Evolutionary conservation across 306 rosid species (phyloP).

Genomic region (Cicer arietinum): DNA sequence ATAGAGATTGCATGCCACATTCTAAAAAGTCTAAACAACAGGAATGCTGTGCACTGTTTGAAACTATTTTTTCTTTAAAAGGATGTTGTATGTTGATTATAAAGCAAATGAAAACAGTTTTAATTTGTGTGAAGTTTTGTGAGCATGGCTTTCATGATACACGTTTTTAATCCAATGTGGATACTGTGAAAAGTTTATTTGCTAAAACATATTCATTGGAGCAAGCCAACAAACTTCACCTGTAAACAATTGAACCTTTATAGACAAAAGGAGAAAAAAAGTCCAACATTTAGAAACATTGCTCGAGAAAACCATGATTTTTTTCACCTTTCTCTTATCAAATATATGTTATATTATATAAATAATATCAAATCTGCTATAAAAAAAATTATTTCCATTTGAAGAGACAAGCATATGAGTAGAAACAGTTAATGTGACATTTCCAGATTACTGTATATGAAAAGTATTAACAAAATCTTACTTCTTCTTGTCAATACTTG

Average conservation of each 20-base stretch:
- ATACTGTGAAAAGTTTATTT: background rate
- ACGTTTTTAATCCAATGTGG: slow-evolving; percentile 12
- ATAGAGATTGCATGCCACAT: slow-evolving; percentile 12
- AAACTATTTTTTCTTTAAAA: slow-evolving; percentile 7
- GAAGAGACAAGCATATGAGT: slow-evolving; percentile 39
- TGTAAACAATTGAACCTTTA: background rate
- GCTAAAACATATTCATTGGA: slow-evolving; percentile 28
- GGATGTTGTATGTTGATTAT: background rate
- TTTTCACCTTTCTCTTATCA: slow-evolving; percentile 4
- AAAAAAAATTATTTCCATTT: slow-evolving; percentile 17
- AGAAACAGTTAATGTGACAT: slow-evolving; percentile 34
- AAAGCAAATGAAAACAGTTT: slow-evolving; percentile 20
- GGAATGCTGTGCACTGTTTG: background rate
- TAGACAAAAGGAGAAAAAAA: background rate
- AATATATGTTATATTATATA: slow-evolving; percentile 24
- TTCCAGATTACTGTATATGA: slow-evolving; percentile 21
- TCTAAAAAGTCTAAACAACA: background rate
- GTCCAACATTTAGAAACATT: background rate
- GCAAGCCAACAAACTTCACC: slow-evolving; percentile 11
- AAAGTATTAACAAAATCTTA: slow-evolving; percentile 51
- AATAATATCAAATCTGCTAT: slow-evolving; percentile 2
- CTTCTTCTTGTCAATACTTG: slow-evolving; percentile 94
- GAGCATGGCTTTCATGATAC: slow-evolving; percentile 11
- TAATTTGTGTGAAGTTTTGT: slow-evolving; percentile 4
- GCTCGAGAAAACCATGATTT: slow-evolving; percentile 3